phyloP scores from a whole-genome alignment of 768 basidiomycete species.

The Suillus plorans region DNA sequence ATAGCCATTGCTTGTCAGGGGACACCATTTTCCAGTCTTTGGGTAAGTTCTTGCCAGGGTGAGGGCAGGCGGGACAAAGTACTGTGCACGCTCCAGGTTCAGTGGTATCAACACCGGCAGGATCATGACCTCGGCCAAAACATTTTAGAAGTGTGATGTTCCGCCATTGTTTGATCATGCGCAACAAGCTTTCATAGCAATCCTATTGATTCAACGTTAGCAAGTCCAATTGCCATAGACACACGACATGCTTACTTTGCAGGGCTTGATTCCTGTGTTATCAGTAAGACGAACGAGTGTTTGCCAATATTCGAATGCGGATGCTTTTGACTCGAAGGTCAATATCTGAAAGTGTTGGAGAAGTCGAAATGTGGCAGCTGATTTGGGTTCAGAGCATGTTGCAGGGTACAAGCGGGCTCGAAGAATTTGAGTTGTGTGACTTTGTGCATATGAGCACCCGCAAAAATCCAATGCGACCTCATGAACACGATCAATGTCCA shows the following conservation, averaged over 20 bases:
- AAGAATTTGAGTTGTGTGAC: constrained; percentile 16
- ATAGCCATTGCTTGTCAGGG: too few species aligned
- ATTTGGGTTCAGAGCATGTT: constrained; percentile 26
- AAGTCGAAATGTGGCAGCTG: not conserved
- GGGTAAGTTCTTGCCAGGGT: constrained; percentile 8
- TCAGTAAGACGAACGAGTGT: constrained; percentile 14
- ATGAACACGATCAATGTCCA: constrained; percentile 24
- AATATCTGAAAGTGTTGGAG: not conserved
- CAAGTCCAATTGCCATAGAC: not conserved
- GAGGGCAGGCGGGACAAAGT: constrained; percentile 3
- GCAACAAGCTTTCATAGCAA: not conserved
- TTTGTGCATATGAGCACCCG: constrained; percentile 11
- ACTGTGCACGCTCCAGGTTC: not conserved
- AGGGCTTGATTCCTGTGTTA: constrained; percentile 25
- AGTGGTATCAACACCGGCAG: not conserved
- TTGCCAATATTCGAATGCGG: not conserved
- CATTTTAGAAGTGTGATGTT: not conserved
- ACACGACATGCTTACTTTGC: constrained; percentile 7
- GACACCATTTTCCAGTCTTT: constrained; percentile 9
- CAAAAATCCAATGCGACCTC: constrained; percentile 15
- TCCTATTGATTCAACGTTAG: not conserved
- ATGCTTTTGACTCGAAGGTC: not conserved
- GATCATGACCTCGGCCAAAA: constrained; percentile 1
- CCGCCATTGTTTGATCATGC: not conserved
- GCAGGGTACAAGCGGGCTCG: constrained; percentile 30